A percentile compares a stretch with the other conserved stretches of the same genome.
These are phyloP conservation scores for Kandelia obovata DNA, from an alignment of 345 rosid genomes.

Conservation along the genomic window DNA sequence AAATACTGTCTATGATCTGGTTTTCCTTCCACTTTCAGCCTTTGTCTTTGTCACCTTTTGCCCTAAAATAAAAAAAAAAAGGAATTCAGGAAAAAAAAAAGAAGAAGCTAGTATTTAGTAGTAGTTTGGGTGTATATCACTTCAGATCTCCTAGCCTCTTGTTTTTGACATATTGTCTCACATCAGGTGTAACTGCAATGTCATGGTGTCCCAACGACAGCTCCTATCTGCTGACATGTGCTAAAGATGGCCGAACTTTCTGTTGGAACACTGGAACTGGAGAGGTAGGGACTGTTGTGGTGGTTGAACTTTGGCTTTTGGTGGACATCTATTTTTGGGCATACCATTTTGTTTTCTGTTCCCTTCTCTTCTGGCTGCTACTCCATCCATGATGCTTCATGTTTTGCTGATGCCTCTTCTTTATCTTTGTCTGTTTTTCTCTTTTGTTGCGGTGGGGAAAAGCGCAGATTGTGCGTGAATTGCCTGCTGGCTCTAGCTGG, in stretches of 20 bases:
- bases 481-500: conserved; percentile 98
- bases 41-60: too few relatives aligned
- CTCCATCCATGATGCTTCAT: not conserved
- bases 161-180: not conserved
- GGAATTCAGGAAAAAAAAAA: too few relatives aligned
- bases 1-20: too few relatives aligned
- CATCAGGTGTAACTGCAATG: conserved; percentile 97
- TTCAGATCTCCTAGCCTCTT: not conserved
- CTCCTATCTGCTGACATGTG: conserved; percentile 93
- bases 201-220: conserved; percentile 98
- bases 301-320: conserved; percentile 7
- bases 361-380: not conserved
- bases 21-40: too few relatives aligned
- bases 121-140: not conserved
- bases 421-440: not conserved
- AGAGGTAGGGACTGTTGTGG: conserved; percentile 49
- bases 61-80: too few relatives aligned
- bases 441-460: too few relatives aligned
- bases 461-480: conserved; percentile 74
- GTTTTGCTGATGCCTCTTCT: not conserved
- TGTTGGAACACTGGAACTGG: conserved; percentile 95
- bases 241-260: conserved; percentile 94
- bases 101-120: too few relatives aligned
- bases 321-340: not conserved
- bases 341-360: conserved; percentile 1